phyloP scores from a whole-genome alignment of 208 protist genomes.

The Crithidia thermophila region DNA sequence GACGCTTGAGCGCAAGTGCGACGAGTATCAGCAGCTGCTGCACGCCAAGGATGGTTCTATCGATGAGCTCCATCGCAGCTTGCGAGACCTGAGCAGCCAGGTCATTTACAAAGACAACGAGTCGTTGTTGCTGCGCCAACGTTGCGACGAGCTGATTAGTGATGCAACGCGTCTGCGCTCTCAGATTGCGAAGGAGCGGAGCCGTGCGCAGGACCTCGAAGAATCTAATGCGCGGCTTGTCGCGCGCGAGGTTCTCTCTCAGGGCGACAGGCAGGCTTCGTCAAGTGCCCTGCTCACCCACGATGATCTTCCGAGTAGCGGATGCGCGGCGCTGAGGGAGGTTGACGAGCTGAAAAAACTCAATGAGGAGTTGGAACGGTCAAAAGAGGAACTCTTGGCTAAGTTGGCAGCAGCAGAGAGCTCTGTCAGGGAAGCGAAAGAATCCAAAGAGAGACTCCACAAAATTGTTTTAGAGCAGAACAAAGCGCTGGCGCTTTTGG shows the following conservation, averaged over 20 bases:
- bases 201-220: constrained; percentile 52
- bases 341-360: neutral
- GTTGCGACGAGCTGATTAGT: constrained; percentile 55
- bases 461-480: constrained; percentile 82
- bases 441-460: constrained; percentile 80
- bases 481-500: constrained; percentile 51
- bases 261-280: neutral
- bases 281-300: no score
- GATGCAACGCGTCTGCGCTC: constrained; percentile 53
- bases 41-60: constrained; percentile 55
- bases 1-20: constrained; percentile 47
- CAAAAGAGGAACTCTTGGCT: constrained; percentile 27
- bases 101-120: constrained; percentile 83
- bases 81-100: constrained; percentile 83
- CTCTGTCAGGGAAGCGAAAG: constrained; percentile 44
- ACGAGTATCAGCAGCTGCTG: constrained; percentile 57
- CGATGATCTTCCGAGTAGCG: no score
- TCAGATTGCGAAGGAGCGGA: constrained; percentile 35
- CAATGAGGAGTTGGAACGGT: constrained; percentile 9
- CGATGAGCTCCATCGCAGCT: constrained; percentile 81
- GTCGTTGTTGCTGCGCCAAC: constrained; percentile 61
- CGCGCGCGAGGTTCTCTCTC: constrained; percentile 57
- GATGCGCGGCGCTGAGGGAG: constrained; percentile 6
- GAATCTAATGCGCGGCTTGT: constrained; percentile 76
- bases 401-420: constrained; percentile 31